Percentiles rank a stretch among this genome's conserved stretches.
phyloP scores from a whole-genome alignment of 2,329 filamentous ascomycete genomes.

The Colletotrichum tropicale region DNA sequence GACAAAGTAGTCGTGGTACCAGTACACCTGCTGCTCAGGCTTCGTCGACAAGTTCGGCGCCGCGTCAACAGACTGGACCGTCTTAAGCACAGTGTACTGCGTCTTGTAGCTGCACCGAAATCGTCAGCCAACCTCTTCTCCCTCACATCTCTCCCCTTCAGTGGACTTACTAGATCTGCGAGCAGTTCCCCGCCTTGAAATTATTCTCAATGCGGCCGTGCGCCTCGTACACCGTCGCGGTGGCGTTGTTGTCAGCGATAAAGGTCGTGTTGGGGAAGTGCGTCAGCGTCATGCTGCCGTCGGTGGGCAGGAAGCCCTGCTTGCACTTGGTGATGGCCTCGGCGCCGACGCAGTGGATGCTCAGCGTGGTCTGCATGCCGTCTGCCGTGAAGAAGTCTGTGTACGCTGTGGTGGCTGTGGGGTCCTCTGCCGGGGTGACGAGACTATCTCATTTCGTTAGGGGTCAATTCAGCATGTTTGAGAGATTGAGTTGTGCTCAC shows the following conservation, averaged over 20 bases:
- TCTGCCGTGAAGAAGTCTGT: conserved; percentile 12
- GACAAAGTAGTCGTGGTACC: conserved; percentile 15
- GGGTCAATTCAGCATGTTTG: not conserved
- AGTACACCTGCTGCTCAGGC: conserved; percentile 11
- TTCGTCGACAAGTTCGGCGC: conserved; percentile 1
- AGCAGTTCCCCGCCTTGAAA: conserved; percentile 13
- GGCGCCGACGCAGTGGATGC: conserved; percentile 13
- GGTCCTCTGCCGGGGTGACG: conserved; percentile 6
- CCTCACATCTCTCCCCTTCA: fast-evolving
- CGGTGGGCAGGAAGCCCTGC: conserved; percentile 1
- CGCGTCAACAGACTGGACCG: not conserved
- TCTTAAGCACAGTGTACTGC: conserved; percentile 11
- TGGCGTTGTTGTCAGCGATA: not conserved
- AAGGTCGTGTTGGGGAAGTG: conserved; percentile 15
- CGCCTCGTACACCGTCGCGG: conserved; percentile 6
- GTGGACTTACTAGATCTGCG: conserved; percentile 8
- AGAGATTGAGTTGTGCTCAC: not conserved
- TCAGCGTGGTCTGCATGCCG: conserved; percentile 16
- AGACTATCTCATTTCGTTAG: not conserved
- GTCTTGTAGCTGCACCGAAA: conserved; percentile 5
- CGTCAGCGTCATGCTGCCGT: conserved; percentile 14
- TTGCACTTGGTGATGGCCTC: conserved; percentile 11
- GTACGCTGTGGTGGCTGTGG: conserved; percentile 11
- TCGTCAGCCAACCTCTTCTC: not conserved
- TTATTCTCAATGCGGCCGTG: conserved; percentile 9